Percentiles rank a stretch among this genome's conserved stretches.
Conservation (phyloP, 805 yeast species). For the Hanseniaspora valbyensis region DNA sequence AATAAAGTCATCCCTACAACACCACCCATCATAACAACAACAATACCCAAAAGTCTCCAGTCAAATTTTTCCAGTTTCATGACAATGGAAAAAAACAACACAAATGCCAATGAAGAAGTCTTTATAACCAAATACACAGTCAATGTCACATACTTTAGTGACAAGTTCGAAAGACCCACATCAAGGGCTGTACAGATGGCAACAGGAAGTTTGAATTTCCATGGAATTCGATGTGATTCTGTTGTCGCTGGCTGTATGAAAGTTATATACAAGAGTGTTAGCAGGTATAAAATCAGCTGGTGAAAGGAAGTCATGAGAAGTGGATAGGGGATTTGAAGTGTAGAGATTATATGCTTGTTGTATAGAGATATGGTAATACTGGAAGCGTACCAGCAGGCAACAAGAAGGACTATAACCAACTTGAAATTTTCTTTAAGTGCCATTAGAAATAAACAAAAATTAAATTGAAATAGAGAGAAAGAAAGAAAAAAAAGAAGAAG, state of each 20-base stretch:
- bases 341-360: conserved; percentile 61
- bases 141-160: conserved; percentile 67
- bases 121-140: conserved; percentile 88
- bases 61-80: conserved; percentile 69
- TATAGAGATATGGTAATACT: conserved; percentile 64
- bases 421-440: background rate
- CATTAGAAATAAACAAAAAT: too few species aligned
- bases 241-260: conserved; percentile 14
- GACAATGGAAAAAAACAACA: conserved; percentile 72
- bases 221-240: conserved; percentile 14
- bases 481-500: too few species aligned
- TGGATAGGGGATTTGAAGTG: conserved; percentile 72
- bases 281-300: conserved; percentile 54
- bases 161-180: conserved; percentile 82
- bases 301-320: conserved; percentile 75
- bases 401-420: conserved; percentile 17
- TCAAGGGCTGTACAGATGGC: conserved; percentile 84
- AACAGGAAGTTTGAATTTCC: conserved; percentile 60
- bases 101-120: conserved; percentile 80
- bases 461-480: too few species aligned
- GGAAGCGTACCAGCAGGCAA: conserved; percentile 57
- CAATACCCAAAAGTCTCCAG: conserved; percentile 56
- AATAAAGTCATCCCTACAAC: conserved; percentile 78
- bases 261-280: conserved; percentile 38
- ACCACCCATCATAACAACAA: conserved; percentile 67